Base-by-base conservation (phyloP, 2,329 filamentous ascomycete species). In the Ophiostoma populinum region DNA sequence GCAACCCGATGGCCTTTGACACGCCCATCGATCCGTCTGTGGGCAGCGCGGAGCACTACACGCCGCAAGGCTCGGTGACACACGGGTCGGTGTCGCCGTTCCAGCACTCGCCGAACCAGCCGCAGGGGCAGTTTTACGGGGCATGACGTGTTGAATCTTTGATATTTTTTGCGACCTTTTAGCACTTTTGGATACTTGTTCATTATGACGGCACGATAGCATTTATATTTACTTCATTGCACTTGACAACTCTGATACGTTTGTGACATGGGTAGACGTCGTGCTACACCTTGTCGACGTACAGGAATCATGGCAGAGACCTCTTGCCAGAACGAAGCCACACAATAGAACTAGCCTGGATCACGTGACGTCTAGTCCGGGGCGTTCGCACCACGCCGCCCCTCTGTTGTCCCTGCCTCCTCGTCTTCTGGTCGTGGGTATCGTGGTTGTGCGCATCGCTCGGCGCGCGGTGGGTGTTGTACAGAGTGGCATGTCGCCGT, bases 21-120 rank as follows among this genome's bases (percentile, higher is more conserved):
- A 44, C 44, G 27, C 42, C 55, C 35, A 43, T 52, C 18, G 48
- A 53, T 32, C 47, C 49, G 21, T 42, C 45, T 21, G 48, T 49
- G 33, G 47, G 50, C 16, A 45, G 46, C 17, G 47, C 32, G 4
- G 43, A 54, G 15, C 56, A 55, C 21, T 63, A 52, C 37, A 52
- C 51, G 16, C 53, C 52, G 13, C 54, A 55, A 24, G 58, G 59
- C 7, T 61, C 58, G 2, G 51, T 53, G 9, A 61, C 59, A 19
- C 58, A 32, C 10, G 30, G 30, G 6, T 61, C 58, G 2, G 52
- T 53, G 10, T 61, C 61, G 22, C 58, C 60, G 0, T 63, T 55
- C 40, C 45, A 48, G 3, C 56, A 53, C 28, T 62, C 60, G 8
- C 59, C 60, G 5, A 51, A 58, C 28, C 54, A 50, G 38, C 50